These are phyloP conservation scores for Chaetomium olivaceum DNA, from an alignment of 2,329 filamentous ascomycete genomes.

Conservation along the genomic window DNA sequence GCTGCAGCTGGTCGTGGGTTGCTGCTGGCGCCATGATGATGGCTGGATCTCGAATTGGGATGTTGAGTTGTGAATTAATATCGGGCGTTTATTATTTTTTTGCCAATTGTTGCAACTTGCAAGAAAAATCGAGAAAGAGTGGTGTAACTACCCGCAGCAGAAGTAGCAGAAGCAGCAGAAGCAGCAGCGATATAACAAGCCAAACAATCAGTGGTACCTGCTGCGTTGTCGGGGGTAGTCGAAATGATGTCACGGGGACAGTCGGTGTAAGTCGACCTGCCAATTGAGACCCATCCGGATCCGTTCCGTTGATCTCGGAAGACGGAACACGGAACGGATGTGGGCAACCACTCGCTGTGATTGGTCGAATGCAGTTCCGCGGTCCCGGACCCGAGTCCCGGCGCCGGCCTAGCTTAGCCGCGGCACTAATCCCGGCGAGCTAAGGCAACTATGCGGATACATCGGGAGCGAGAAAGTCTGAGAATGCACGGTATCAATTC, in stretches of 20 bases:
- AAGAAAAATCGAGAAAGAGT: background rate
- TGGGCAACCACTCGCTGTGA: constrained; percentile 16
- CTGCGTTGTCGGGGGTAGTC: background rate
- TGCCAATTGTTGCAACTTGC: background rate
- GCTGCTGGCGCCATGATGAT: constrained; percentile 23
- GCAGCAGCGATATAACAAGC: background rate
- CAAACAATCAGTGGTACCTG: background rate
- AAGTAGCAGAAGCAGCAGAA: background rate
- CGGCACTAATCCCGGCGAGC: constrained; percentile 5
- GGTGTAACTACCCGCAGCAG: background rate
- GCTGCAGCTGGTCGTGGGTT: constrained; percentile 7
- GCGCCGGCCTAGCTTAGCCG: background rate
- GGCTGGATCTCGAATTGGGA: background rate
- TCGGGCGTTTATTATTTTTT: background rate
- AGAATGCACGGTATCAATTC: background rate
- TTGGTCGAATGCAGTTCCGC: constrained; percentile 20
- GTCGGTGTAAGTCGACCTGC: constrained; percentile 18
- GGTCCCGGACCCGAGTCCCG: constrained; percentile 4
- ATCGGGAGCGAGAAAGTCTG: background rate
- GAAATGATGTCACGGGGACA: constrained; percentile 23
- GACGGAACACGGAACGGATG: constrained; percentile 33
- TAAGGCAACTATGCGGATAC: background rate
- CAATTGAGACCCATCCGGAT: constrained; percentile 8
- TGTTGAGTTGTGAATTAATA: background rate
- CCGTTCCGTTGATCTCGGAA: constrained; percentile 24